A percentile compares a stretch with the other conserved stretches of the same genome.
phyloP scores from a whole-genome alignment of 176 grass and related monocot species.

The Eragrostis nindensis region DNA sequence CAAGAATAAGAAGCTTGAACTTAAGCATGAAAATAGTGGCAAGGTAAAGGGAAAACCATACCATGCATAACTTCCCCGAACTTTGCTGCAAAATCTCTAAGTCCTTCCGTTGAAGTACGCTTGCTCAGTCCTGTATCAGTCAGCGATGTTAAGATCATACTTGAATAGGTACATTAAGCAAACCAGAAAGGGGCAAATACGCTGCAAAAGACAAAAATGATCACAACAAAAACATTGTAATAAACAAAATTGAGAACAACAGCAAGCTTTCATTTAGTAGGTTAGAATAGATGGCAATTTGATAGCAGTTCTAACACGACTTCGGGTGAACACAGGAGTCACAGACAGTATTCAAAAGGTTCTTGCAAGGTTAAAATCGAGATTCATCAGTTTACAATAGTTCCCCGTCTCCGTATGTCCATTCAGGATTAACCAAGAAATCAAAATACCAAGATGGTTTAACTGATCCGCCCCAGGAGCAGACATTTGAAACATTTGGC shows the following conservation, averaged over 20 bases:
- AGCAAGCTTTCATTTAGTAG: background rate
- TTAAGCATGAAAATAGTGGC: background rate
- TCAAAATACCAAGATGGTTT: background rate
- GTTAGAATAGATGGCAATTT: background rate
- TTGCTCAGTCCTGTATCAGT: constrained; percentile 77
- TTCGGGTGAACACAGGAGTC: background rate
- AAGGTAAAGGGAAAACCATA: constrained; percentile 34
- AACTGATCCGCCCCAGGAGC: background rate
- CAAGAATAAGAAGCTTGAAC: constrained; percentile 27
- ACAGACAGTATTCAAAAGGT: background rate
- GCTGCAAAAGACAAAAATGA: constrained; percentile 10
- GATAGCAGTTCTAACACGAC: background rate
- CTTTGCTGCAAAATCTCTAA: constrained; percentile 74
- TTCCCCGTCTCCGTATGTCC: background rate
- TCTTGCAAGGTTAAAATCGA: background rate
- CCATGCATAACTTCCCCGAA: constrained; percentile 87
- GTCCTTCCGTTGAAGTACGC: constrained; percentile 81
- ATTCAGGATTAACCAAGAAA: constrained; percentile 13
- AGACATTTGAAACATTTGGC: background rate
- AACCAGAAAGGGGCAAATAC: background rate
- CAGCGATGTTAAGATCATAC: constrained; percentile 16
- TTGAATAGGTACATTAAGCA: background rate
- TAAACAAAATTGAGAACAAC: background rate
- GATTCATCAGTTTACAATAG: background rate
- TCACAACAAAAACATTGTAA: background rate